phyloP scores from a whole-genome alignment of 208 protist species.

The Trichomonas vaginalis region DNA sequence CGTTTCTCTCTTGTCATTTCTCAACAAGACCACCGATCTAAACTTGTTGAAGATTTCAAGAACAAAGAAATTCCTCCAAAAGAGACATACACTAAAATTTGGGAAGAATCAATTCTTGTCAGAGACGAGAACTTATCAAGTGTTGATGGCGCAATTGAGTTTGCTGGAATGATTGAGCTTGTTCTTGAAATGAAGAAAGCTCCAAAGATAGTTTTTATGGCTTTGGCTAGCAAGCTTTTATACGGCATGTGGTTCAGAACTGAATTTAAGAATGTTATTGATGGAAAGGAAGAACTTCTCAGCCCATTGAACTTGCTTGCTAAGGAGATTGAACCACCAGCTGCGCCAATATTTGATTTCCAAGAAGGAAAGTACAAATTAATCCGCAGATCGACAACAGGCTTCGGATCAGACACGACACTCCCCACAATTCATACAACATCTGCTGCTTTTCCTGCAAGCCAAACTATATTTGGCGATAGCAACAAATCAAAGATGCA shows the following conservation, averaged over 20 bases:
- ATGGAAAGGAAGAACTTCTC: background rate
- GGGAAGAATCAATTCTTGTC: background rate
- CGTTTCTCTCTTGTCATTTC: background rate
- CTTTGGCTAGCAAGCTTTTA: background rate
- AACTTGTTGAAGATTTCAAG: background rate
- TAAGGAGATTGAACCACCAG: background rate
- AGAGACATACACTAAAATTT: background rate
- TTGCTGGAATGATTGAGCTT: background rate
- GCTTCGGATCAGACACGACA: background rate
- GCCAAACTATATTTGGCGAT: background rate
- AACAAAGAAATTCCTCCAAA: background rate
- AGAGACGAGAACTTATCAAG: background rate
- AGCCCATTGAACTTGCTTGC: background rate
- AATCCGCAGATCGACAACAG: background rate
- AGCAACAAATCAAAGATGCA: background rate
- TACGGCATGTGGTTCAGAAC: background rate
- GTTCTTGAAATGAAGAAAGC: background rate
- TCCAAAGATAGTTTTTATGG: background rate
- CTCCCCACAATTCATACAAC: background rate
- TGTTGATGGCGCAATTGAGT: background rate
- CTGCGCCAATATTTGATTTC: background rate
- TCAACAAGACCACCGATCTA: background rate
- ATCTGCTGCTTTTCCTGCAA: background rate
- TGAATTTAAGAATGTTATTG: background rate
- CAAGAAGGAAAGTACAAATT: background rate